Base-by-base conservation (phyloP, 2,329 filamentous ascomycete species). In the Cladophialophora bantiana region DNA sequence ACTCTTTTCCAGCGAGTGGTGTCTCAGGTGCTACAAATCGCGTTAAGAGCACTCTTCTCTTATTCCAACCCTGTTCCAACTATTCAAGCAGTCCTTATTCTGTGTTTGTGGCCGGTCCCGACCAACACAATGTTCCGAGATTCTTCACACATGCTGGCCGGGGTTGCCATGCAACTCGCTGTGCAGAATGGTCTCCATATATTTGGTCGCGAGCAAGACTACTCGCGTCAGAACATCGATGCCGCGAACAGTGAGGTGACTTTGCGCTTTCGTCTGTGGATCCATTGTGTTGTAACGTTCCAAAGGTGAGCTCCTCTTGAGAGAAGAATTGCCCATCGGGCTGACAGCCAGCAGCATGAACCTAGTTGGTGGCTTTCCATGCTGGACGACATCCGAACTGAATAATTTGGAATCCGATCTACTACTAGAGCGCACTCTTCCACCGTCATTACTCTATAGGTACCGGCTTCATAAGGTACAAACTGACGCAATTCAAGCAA, bases 81-180 rank as follows among this genome's bases (percentile, higher is more conserved):
- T 9, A 67, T 67, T 31, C 53, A 67, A 55, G 60, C 65, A 1
- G 52, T 54, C 45, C 18, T 67, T 32, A 48, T 67, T 35, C 38
- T 63, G 15, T 67, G 60, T 13, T 12, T 62, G 35, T 67, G 65
- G 65, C 65, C 60, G n/a, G 20, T 67, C 9, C 60, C 65, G 36
- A n/a, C 32, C 20, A 59, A 59, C 18, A 48, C 59, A 52, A 38
- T 67, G 59, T 55, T 34, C 18, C 26, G 64, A 13, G 65, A 64
- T 59, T 36, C 59, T 13, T 63, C 65, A 6, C 65, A 63, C 38
- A 32, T 40, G n/a, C 60, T 67, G 12, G 59, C 53, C 20, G 60
- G 53, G n/a, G 48, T 60, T 10, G 59, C 59, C 34, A 59, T 67
- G 55, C 65, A 67, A 48, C 60, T 63, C 53, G 65, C 60, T 3